Conservation (phyloP, 163 green algal species). For the Volvox carteri region DNA sequence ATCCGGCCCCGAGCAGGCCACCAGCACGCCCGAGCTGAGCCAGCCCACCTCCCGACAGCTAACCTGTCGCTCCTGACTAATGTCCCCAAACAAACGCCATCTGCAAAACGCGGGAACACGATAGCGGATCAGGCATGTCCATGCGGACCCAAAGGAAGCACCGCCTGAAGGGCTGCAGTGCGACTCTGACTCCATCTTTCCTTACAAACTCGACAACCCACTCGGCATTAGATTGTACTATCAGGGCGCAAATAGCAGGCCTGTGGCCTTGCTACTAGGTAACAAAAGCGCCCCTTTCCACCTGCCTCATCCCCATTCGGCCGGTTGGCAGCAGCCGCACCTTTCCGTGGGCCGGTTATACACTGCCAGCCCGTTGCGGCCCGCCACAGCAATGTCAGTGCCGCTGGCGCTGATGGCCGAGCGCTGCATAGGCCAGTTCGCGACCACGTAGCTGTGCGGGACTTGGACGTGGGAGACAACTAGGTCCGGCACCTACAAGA, state of each 20-base stretch:
- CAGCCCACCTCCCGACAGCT: slow-evolving; percentile 66
- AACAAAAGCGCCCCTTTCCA: too few species aligned
- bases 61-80: slow-evolving; percentile 83
- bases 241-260: too few species aligned
- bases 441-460: slow-evolving; percentile 82
- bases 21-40: slow-evolving; percentile 65
- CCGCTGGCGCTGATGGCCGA: slow-evolving; percentile 76
- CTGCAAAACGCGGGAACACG: slow-evolving; percentile 17
- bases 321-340: too few species aligned
- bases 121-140: too few species aligned
- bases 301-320: too few species aligned
- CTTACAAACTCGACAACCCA: too few species aligned
- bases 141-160: too few species aligned
- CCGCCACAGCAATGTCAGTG: slow-evolving; percentile 87
- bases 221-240: too few species aligned
- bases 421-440: slow-evolving; percentile 83
- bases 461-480: slow-evolving; percentile 79
- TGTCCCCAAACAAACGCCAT: slow-evolving; percentile 94
- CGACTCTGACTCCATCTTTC: too few species aligned
- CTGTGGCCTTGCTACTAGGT: too few species aligned
- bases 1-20: slow-evolving; percentile 56
- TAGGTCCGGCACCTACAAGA: slow-evolving; percentile 59
- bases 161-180: too few species aligned
- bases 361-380: slow-evolving; percentile 81
- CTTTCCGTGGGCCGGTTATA: slow-evolving; percentile 73